Base-by-base conservation (phyloP, 2,329 filamentous ascomycete species). In the Xylariaceae sp. region DNA sequence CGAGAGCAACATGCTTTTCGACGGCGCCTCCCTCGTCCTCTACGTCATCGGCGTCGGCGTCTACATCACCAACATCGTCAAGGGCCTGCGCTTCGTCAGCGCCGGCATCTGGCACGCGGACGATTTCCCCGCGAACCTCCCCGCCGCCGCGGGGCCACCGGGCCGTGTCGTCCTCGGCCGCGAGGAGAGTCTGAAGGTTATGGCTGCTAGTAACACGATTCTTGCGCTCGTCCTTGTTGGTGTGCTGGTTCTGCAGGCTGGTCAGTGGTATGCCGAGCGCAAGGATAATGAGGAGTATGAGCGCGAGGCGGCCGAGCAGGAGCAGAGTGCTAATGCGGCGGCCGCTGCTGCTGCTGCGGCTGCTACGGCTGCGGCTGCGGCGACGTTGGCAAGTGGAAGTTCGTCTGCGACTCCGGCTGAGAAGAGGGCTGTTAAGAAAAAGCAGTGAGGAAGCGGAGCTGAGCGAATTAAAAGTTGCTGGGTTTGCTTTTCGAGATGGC, bases 251-350 rank as follows among this genome's bases (percentile, higher is more conserved):
- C 77, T 99, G 71, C 94, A 99, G 83, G 91, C 91, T 17, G 94
- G 94, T 9, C 91, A 97, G 82, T 97, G 93, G 94, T 99, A 99
- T 77, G 94, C 94, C 30, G 92, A 97, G 82, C 83, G 90, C 72
- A 95, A 95, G 78, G 92, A 97, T 75, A 82, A 82, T 70, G 88
- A 92, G 73, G 92, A 97, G 74, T 80, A 83, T 58, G 52, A 79
- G 74, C 79, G 72, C 62, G 67, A 73, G 58, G 73, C 51, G 3
- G 54, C 53, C 9, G 59, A 59, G 48, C 62, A 62, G 57, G 62
- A 69, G 48, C 66, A 69, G 61, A 62, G 58, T 2, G 79, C 61
- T 11, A 59, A 9, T 42, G 37, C 37, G 9, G 37, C 37, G 9
- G 37, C 37, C 37, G 37, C 11, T 42, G 37, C 37, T 42, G 37